Base-by-base conservation (phyloP, 495 filamentous ascomycete genomes). In the Xylaria nigripes region DNA sequence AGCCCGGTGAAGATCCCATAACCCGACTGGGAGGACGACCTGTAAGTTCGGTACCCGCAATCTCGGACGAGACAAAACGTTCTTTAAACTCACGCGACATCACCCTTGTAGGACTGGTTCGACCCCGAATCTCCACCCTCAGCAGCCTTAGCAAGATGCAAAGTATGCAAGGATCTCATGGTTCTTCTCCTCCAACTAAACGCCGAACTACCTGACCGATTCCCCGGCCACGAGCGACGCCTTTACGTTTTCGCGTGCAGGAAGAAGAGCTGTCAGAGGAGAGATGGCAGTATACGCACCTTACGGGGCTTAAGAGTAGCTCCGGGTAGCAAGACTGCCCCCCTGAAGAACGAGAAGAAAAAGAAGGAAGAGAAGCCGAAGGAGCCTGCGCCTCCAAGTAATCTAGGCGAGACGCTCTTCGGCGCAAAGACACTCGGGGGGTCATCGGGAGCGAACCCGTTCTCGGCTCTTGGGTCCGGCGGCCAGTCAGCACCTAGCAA, bases 1-100 rank as follows among this genome's bases (percentile, higher is more conserved):
- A 93, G 57, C 68, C 89, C 6, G 84, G 86, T 30, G 87, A 89
- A 24, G 91, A 99, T 64, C 74, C 76, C n/a, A 83, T 93, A 61
- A 95, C 86, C 66, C 89, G 93, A 50, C 76, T 99, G 7, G 93
- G 93, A 42, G 93, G 93, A 24, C 76, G 69, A 58, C 90, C 92
- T 22, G 94, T 97, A 84, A 49, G 84, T 73, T 29, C 19, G 15
- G 18, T 12, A 4, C 41, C 38, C 27, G 32, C 58, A 53, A 57
- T 21, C 42, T 10, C 13, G 29, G 23, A 29, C 15, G 16, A 16
- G n/a, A 16, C 30, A 16, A 24, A 40, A 19, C 2, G 25, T 49
- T 16, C 18, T n/a, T 19, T 43, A 16, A 8, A 27, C 34, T 34
- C 13, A 19, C 18, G 52, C 36, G 49, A 6, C 15, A 30, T 16